A percentile compares a stretch with the other conserved stretches of the same genome.
phyloP scores from a whole-genome alignment of 2,329 filamentous ascomycete species.

The Pseudogymnoascus sp. region DNA sequence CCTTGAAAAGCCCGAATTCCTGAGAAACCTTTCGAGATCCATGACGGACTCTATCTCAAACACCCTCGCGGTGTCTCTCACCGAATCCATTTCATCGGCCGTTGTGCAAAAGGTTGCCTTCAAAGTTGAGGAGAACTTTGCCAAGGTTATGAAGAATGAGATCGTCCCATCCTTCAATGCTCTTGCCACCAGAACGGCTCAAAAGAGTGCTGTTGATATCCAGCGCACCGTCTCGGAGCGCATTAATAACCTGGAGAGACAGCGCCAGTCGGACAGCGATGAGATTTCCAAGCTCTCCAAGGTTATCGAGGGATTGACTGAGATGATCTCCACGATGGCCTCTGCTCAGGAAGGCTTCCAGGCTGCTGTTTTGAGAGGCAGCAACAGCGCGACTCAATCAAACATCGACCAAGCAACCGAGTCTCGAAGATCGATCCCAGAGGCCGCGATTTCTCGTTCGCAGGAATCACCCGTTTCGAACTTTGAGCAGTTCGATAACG shows the following conservation, averaged over 20 bases:
- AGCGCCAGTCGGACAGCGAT: slow-evolving; percentile 32
- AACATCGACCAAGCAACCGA: slow-evolving; percentile 26
- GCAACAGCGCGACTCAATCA: slow-evolving; percentile 33
- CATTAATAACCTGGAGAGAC: slow-evolving; percentile 12
- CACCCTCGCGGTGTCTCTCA: neutral
- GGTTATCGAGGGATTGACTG: slow-evolving; percentile 58
- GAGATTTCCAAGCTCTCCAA: slow-evolving; percentile 70
- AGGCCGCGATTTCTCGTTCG: neutral
- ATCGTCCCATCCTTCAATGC: slow-evolving; percentile 61
- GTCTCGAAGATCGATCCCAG: neutral
- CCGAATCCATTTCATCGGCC: slow-evolving; percentile 59
- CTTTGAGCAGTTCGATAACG: neutral
- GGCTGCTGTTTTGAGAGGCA: slow-evolving; percentile 52
- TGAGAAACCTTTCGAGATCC: slow-evolving; percentile 33
- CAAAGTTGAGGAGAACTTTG: slow-evolving; percentile 64
- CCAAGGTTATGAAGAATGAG: slow-evolving; percentile 51
- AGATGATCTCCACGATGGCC: slow-evolving; percentile 64
- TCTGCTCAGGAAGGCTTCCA: slow-evolving; percentile 63
- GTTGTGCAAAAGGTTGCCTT: slow-evolving; percentile 59
- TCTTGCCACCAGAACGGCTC: slow-evolving; percentile 57
- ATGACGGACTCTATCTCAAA: neutral
- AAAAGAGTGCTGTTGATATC: slow-evolving; percentile 61
- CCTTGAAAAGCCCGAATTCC: slow-evolving; percentile 65
- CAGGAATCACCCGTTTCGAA: neutral
- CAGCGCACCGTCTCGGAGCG: slow-evolving; percentile 46